Base-by-base conservation (phyloP, 257 asterid species). In the Nicotiana knightiana region DNA sequence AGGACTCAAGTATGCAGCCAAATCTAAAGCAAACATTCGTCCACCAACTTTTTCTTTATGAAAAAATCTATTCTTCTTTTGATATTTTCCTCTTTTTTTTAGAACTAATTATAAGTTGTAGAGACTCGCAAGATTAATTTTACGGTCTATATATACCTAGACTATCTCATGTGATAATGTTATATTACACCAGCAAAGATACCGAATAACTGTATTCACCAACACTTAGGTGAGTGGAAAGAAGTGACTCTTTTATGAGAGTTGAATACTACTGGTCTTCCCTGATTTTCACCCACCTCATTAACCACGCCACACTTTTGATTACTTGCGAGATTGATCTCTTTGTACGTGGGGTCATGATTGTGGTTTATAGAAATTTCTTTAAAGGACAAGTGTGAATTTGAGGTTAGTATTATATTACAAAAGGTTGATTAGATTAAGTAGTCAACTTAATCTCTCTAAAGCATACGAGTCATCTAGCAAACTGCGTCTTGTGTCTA, bases 1-100 rank as follows among this genome's bases (percentile, higher is more conserved):
- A 83, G 32, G 78, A 77, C 37, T 63, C 79, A 73, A 73, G 15
- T 48, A 48, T 81, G 76, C 26, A 79, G 75, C 57, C 46, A 65
- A 28, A 48, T 33, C 32, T 32, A 33, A 66, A 81, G 78, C 48
- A 59, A 71, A 53, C 24, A 58, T 11, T 32, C 21, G 62, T 73
- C 79, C 79, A 73, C 30, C 83, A 81, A 51, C 53, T 54, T 51
- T 71, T 81, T 53, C 67, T 73, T 51, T 53, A 39, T 33, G 17
- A 71, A 10, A 43, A 21, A n/a, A n/a, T 5, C 57, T 12, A 1
- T 0, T 46, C 59, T 71, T 30, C 43, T 30, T 71, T 46, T 24
- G 13, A 71, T 11, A 11, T 39, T 21, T 46, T 43, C 10, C 0
- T 43, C 35, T n/a, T 68, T 6, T 21, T 21, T 12, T 39, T 3